These are phyloP conservation scores for Schizophyllum amplum DNA, from an alignment of 1,284 basidiomycete genomes.

Conservation along the genomic window DNA sequence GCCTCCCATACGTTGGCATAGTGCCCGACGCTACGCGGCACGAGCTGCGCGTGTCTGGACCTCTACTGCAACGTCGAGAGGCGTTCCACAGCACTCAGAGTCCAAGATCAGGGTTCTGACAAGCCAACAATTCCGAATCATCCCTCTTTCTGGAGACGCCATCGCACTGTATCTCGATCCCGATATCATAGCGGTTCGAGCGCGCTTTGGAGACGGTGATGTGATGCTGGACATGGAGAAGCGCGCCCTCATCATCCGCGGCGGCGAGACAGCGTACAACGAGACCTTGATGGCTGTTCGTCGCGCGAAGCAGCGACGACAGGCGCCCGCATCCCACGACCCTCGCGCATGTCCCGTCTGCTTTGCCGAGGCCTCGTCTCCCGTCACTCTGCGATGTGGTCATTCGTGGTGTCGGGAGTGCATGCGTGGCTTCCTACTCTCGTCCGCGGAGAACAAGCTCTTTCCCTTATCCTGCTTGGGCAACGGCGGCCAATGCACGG, in stretches of 20 bases:
- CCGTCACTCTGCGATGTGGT: conserved; percentile 48
- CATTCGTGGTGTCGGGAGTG: conserved; percentile 61
- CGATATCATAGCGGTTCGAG: conserved; percentile 23
- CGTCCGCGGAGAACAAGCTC: conserved; percentile 43
- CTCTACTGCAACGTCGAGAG: conserved; percentile 25
- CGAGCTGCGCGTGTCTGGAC: conserved; percentile 44
- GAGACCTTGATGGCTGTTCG: conserved; percentile 32
- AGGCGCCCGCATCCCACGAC: conserved; percentile 14
- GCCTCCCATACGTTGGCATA: conserved; percentile 32
- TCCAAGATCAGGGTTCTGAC: conserved; percentile 34
- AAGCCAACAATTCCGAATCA: conserved; percentile 28
- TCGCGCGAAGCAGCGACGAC: conserved; percentile 20
- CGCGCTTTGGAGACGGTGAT: conserved; percentile 29
- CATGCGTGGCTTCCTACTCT: conserved; percentile 41
- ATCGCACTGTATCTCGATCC: conserved; percentile 34
- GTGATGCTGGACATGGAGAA: conserved; percentile 28
- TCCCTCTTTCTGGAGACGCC: conserved; percentile 36
- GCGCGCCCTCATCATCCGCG: conserved; percentile 25
- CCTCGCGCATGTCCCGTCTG: conserved; percentile 49
- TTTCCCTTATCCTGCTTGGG: conserved; percentile 68
- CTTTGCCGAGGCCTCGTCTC: conserved; percentile 29
- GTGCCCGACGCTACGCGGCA: conserved; percentile 31
- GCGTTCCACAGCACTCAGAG: conserved; percentile 36
- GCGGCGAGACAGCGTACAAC: conserved; percentile 22
- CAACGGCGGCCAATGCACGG: conserved; percentile 42